Evolutionary conservation across 2,329 filamentous ascomycete genomes (phyloP).

Genomic region (Phaeoacremonium minimum): DNA sequence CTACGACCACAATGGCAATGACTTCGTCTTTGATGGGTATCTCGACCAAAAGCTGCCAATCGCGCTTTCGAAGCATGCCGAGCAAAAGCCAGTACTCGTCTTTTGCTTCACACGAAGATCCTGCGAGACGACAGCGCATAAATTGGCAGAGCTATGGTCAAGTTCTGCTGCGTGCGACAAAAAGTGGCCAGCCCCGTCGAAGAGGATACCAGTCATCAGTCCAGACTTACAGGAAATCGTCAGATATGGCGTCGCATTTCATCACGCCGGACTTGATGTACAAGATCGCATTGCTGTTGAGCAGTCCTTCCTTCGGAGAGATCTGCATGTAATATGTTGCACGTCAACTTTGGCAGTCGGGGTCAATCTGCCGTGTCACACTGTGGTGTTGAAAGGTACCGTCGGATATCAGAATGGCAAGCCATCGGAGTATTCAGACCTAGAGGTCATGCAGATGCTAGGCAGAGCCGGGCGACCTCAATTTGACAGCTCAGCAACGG

Average conservation of each 20-base stretch:
- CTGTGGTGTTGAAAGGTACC: conserved; percentile 81
- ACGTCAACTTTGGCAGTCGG: conserved; percentile 83
- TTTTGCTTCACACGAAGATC: conserved; percentile 78
- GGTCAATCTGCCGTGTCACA: conserved; percentile 78
- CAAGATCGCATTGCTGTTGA: conserved; percentile 65
- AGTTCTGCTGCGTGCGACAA: conserved; percentile 43
- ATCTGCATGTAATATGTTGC: conserved; percentile 80
- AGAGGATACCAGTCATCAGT: conserved; percentile 46
- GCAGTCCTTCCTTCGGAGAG: conserved; percentile 61
- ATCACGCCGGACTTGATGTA: conserved; percentile 70
- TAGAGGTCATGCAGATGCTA: conserved; percentile 90
- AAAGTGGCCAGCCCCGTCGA: conserved; percentile 59
- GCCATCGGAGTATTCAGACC: conserved; percentile 69
- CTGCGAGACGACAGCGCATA: conserved; percentile 61
- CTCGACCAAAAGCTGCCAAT: conserved; percentile 63
- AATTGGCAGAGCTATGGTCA: conserved; percentile 63
- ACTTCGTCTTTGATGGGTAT: conserved; percentile 71
- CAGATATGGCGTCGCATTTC: conserved; percentile 66
- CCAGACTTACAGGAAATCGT: conserved; percentile 52
- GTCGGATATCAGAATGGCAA: conserved; percentile 57
- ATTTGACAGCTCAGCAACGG: conserved; percentile 71
- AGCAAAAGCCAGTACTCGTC: conserved; percentile 73
- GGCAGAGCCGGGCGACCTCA: conserved; percentile 80
- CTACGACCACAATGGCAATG: conserved; percentile 59
- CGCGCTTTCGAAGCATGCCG: conserved; percentile 62